Evolutionary conservation across 257 asterid genomes (phyloP).

Genomic region (Solanum chmielewskii): DNA sequence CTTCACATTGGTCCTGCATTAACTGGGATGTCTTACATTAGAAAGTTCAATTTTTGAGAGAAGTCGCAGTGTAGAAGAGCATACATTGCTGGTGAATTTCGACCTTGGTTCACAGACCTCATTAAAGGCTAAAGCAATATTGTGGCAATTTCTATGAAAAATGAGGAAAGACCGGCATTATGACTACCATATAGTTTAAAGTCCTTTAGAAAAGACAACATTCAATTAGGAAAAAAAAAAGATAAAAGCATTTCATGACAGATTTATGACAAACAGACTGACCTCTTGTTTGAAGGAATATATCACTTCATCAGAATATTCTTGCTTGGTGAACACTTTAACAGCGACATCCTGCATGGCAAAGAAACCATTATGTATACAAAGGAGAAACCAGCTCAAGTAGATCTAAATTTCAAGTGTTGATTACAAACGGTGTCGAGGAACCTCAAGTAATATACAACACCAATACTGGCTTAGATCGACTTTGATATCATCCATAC

Average conservation of each 20-base stretch:
- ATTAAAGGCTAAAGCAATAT: neutral
- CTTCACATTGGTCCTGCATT: neutral
- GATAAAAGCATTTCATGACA: neutral
- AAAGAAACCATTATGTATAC: constrained; percentile 7
- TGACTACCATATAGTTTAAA: neutral
- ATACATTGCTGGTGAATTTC: neutral
- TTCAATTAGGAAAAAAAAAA: neutral
- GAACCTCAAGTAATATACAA: neutral
- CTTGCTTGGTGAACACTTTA: constrained; percentile 81
- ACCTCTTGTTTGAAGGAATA: constrained; percentile 92
- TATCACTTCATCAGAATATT: constrained; percentile 75
- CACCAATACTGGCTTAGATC: neutral
- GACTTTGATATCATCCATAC: neutral
- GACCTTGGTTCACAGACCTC: neutral
- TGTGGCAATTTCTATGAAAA: neutral
- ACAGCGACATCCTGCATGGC: constrained; percentile 87
- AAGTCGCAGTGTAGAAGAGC: neutral
- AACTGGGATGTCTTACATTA: neutral
- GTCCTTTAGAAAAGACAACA: neutral
- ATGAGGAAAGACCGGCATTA: neutral
- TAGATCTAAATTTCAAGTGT: neutral
- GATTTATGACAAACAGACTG: constrained; percentile 6
- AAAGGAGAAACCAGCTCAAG: neutral
- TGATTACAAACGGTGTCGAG: neutral
- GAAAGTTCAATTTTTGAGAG: neutral